phyloP scores from a whole-genome alignment of 2,329 filamentous ascomycete species.

The Domatiomyces globalis region DNA sequence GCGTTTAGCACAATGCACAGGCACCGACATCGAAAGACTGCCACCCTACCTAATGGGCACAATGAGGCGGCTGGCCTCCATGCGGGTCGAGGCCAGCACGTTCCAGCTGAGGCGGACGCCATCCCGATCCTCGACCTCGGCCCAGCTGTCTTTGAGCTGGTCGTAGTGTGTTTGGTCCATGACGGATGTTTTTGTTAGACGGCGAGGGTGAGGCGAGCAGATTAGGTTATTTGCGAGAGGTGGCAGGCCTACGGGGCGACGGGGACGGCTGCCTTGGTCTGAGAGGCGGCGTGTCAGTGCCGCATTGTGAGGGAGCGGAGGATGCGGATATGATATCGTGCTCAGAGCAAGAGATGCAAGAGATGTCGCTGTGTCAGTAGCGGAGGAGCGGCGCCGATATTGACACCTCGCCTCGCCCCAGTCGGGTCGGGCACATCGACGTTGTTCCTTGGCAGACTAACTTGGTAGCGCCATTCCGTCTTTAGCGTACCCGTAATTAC shows the following conservation, averaged over 20 bases:
- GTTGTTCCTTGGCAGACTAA: background rate
- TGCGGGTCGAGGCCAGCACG: constrained; percentile 92
- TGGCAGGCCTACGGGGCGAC: background rate
- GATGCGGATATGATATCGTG: background rate
- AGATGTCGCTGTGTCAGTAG: background rate
- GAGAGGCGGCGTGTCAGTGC: background rate
- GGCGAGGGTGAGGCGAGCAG: background rate
- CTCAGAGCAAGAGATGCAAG: background rate
- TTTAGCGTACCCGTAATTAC: too few species aligned
- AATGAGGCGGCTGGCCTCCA: constrained; percentile 91
- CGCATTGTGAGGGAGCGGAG: background rate
- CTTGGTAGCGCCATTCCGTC: background rate
- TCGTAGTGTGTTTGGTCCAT: constrained; percentile 67
- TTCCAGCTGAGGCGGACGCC: constrained; percentile 96
- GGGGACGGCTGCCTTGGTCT: background rate
- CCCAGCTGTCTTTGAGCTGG: constrained; percentile 87
- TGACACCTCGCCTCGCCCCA: background rate
- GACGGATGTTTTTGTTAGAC: constrained; percentile 15
- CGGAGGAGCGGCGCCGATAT: background rate
- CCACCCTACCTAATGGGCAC: constrained; percentile 90
- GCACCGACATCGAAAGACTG: constrained; percentile 25
- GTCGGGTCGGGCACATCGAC: background rate
- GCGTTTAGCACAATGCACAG: background rate
- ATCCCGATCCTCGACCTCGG: constrained; percentile 90
- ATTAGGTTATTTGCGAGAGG: background rate